phyloP scores from a whole-genome alignment of 2,329 filamentous ascomycete species.

The Apiospora malaysiana region DNA sequence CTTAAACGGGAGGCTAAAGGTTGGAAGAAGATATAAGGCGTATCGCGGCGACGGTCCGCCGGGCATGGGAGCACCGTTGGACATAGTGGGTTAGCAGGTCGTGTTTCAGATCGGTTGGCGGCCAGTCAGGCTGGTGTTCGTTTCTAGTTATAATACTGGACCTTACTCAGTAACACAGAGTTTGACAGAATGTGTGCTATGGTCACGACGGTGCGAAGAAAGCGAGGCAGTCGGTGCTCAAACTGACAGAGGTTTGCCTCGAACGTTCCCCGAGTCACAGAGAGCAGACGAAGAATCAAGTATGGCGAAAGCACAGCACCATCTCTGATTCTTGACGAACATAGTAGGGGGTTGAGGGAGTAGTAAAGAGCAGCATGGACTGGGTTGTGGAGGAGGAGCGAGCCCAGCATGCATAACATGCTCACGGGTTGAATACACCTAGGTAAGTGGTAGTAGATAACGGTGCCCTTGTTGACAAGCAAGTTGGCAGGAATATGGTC shows the following conservation, averaged over 20 bases:
- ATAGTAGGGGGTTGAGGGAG: background rate
- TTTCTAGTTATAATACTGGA: background rate
- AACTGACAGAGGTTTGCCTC: background rate
- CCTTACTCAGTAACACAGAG: conserved; percentile 4
- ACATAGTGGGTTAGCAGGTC: conserved; percentile 8
- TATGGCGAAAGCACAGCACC: background rate
- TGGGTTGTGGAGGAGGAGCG: background rate
- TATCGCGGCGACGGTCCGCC: conserved; percentile 46
- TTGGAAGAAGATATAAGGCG: conserved; percentile 58
- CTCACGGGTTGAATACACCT: background rate
- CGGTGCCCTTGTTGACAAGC: background rate
- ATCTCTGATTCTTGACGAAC: conserved; percentile 10
- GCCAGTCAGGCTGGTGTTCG: background rate
- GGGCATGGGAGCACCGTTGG: background rate
- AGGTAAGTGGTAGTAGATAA: too few relatives aligned
- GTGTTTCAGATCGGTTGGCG: background rate
- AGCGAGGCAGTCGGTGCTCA: background rate
- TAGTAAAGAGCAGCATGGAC: background rate
- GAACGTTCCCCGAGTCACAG: conserved; percentile 4
- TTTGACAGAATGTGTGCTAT: background rate
- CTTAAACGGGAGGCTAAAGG: conserved; percentile 54
- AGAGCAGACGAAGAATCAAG: conserved; percentile 10
- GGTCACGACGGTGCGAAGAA: background rate
- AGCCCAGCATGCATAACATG: background rate
- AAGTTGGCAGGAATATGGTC: conserved; percentile 17